Conservation (phyloP, 768 basidiomycete genomes). For the Cytidiella melzeri region DNA sequence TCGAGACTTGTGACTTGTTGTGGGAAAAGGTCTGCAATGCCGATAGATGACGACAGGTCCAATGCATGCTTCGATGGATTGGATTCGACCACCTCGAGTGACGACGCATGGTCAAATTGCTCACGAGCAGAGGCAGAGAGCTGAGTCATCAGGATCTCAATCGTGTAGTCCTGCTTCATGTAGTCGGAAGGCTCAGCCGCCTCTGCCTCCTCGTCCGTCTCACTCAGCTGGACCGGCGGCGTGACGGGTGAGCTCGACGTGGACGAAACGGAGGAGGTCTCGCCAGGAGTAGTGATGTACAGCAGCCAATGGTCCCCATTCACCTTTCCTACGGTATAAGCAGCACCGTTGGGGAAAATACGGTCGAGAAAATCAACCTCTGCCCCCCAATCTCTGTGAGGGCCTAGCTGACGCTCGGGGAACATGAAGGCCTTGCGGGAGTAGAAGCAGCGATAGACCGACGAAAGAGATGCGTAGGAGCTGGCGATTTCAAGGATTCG, state of each 20-base stretch:
- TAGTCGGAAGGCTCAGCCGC: slow-evolving; percentile 14
- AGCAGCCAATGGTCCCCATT: slow-evolving; percentile 99
- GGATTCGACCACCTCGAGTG: slow-evolving; percentile 17
- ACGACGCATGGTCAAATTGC: slow-evolving; percentile 50
- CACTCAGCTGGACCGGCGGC: slow-evolving; percentile 10
- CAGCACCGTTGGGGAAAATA: slow-evolving; percentile 83
- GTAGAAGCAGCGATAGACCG: slow-evolving; percentile 92
- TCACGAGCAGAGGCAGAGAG: slow-evolving; percentile 69
- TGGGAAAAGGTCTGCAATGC: slow-evolving; percentile 81
- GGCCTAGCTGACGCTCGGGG: slow-evolving; percentile 89
- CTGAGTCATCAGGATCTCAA: slow-evolving; percentile 97
- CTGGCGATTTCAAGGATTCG: slow-evolving; percentile 92
- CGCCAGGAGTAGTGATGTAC: slow-evolving; percentile 72
- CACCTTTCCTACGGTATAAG: slow-evolving; percentile 95
- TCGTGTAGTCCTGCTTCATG: slow-evolving; percentile 72
- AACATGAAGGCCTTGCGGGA: slow-evolving; percentile 99
- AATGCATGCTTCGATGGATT: slow-evolving; percentile 49
- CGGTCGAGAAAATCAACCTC: slow-evolving; percentile 91
- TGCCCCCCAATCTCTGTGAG: slow-evolving; percentile 89
- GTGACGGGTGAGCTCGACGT: slow-evolving; percentile 25
- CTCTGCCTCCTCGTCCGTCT: slow-evolving; percentile 16
- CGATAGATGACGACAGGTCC: slow-evolving; percentile 61
- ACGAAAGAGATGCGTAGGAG: slow-evolving; percentile 53
- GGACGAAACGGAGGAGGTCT: slow-evolving; percentile 13
- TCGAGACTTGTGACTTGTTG: slow-evolving; percentile 76